phyloP scores from a whole-genome alignment of 2,329 filamentous ascomycete genomes.

The Atkinsonella hypoxylon region DNA sequence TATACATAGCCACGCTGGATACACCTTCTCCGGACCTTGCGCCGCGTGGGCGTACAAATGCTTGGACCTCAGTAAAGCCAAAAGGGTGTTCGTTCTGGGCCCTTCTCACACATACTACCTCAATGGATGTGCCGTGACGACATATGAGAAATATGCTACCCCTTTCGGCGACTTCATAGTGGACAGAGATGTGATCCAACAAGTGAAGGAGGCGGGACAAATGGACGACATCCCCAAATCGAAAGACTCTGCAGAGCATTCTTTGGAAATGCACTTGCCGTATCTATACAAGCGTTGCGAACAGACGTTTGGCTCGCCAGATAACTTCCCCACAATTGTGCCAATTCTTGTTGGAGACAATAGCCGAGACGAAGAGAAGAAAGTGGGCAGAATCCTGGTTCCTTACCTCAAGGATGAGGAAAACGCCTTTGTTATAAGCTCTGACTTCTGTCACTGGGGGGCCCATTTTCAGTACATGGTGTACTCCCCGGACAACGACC shows the following conservation, averaged over 20 bases:
- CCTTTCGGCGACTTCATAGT: slow-evolving; percentile 60
- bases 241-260: slow-evolving; percentile 76
- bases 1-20: slow-evolving; percentile 70
- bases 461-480: slow-evolving; percentile 67
- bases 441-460: slow-evolving; percentile 98
- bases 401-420: slow-evolving; percentile 64
- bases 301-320: slow-evolving; percentile 34
- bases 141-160: slow-evolving; percentile 58
- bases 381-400: slow-evolving; percentile 57
- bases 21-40: slow-evolving; percentile 79
- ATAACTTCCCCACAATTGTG: slow-evolving; percentile 60
- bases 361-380: slow-evolving; percentile 48
- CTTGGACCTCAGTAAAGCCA: slow-evolving; percentile 69
- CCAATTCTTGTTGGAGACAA: slow-evolving; percentile 81
- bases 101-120: slow-evolving; percentile 86
- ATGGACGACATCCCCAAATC: slow-evolving; percentile 45
- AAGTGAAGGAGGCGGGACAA: slow-evolving; percentile 28
- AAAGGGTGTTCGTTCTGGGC: slow-evolving; percentile 83
- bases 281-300: slow-evolving; percentile 73
- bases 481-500: slow-evolving; percentile 41
- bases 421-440: slow-evolving; percentile 80
- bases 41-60: slow-evolving; percentile 92
- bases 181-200: slow-evolving; percentile 42
- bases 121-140: slow-evolving; percentile 62
- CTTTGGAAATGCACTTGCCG: slow-evolving; percentile 90